These are phyloP conservation scores for Juncus inflexus DNA, from an alignment of 176 grass and related monocot genomes.

Conservation along the genomic window DNA sequence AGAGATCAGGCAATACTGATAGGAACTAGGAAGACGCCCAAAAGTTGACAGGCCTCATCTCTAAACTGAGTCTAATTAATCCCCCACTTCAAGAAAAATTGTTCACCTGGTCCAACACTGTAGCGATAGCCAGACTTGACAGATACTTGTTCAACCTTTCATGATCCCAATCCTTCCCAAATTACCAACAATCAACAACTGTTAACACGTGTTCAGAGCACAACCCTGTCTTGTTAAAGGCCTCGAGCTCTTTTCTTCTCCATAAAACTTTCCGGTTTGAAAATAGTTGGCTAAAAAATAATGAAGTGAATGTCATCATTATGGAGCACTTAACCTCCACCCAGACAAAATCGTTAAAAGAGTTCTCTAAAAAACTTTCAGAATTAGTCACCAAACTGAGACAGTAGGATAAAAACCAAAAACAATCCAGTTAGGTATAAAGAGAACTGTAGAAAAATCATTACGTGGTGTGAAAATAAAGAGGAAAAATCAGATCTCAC, in stretches of 20 bases:
- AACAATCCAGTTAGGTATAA: too few relatives aligned
- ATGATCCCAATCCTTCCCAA: neutral
- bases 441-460: neutral
- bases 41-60: too few relatives aligned
- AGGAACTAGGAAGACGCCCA: too few relatives aligned
- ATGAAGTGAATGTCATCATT: neutral
- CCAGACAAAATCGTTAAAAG: neutral
- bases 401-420: too few relatives aligned
- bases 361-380: neutral
- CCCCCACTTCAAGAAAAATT: neutral
- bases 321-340: neutral
- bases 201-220: neutral
- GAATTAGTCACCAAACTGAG: too few relatives aligned
- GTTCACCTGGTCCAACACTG: neutral
- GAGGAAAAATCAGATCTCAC: neutral
- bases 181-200: neutral
- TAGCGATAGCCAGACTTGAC: neutral
- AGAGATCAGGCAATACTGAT: too few relatives aligned
- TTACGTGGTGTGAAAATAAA: neutral
- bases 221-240: neutral
- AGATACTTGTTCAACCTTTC: neutral
- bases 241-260: neutral
- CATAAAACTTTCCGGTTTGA: neutral
- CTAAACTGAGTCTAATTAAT: neutral
- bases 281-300: neutral